Percentiles rank a stretch among this genome's conserved stretches.
Evolutionary conservation across 495 filamentous ascomycete species (phyloP).

Genomic region (Thermochaetoides thermophila): DNA sequence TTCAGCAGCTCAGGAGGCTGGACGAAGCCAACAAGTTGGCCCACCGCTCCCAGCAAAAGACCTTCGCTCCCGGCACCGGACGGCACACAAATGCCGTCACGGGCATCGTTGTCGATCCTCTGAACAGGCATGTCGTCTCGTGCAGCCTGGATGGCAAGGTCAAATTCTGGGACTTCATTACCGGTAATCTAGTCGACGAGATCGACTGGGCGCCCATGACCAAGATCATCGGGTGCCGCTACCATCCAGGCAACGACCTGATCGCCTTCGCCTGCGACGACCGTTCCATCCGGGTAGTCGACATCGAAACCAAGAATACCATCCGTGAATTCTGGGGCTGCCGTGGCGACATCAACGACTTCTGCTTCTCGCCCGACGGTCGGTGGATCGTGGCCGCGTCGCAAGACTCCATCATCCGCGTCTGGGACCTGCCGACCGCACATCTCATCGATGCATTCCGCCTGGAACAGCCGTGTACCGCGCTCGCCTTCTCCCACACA

Average conservation of each 20-base stretch:
- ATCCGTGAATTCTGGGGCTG: constrained; percentile 90
- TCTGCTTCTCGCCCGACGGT: constrained; percentile 84
- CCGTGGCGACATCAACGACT: constrained; percentile 65
- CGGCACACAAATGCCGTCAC: constrained; percentile 74
- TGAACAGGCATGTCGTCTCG: constrained; percentile 72
- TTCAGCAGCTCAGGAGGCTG: constrained; percentile 35
- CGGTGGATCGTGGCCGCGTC: constrained; percentile 86
- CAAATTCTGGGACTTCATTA: constrained; percentile 93
- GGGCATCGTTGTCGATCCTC: constrained; percentile 66
- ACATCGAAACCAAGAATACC: constrained; percentile 76
- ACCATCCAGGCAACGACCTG: constrained; percentile 68
- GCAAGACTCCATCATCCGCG: constrained; percentile 63
- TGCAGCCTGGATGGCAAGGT: constrained; percentile 85
- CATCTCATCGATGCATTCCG: constrained; percentile 86
- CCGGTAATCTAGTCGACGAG: constrained; percentile 61
- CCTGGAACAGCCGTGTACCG: constrained; percentile 57
- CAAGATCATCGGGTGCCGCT: constrained; percentile 59
- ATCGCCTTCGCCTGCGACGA: constrained; percentile 86
- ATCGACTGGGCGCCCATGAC: constrained; percentile 76
- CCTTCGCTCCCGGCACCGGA: constrained; percentile 33
- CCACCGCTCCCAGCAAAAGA: constrained; percentile 18
- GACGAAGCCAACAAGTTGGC: constrained; percentile 34
- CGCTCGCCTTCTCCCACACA: constrained; percentile 73
- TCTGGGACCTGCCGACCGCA: constrained; percentile 93
- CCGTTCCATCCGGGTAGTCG: constrained; percentile 71